Conservation (phyloP, 2,329 filamentous ascomycete species). For the Ilyonectria robusta region DNA sequence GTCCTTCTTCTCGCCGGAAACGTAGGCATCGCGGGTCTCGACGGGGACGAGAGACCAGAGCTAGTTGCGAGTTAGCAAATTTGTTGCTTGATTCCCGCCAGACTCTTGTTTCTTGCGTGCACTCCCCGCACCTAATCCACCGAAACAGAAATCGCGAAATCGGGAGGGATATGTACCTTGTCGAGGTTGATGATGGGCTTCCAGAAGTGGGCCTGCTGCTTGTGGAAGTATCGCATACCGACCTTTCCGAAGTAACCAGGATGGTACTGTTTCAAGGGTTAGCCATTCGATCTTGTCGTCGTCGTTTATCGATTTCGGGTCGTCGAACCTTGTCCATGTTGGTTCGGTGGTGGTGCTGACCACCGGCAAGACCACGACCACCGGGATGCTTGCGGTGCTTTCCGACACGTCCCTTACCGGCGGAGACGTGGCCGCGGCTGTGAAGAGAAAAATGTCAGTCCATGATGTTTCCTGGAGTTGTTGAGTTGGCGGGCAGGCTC, state of each 20-base stretch:
- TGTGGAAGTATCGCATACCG: slow-evolving; percentile 97
- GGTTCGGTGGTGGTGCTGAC: slow-evolving; percentile 86
- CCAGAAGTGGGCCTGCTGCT: slow-evolving; percentile 96
- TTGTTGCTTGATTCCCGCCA: neutral
- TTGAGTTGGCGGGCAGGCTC: slow-evolving; percentile 35
- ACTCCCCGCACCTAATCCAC: slow-evolving; percentile 2
- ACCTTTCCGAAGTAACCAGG: slow-evolving; percentile 99
- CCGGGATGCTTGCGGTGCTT: slow-evolving; percentile 96
- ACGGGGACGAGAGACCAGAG: slow-evolving; percentile 95
- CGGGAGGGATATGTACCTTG: slow-evolving; percentile 74
- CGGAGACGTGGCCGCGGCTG: slow-evolving; percentile 97
- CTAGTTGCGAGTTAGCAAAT: slow-evolving; percentile 63
- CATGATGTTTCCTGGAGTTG: slow-evolving; percentile 35
- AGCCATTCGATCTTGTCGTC: slow-evolving; percentile 41
- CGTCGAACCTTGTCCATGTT: slow-evolving; percentile 83
- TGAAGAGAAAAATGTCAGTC: slow-evolving; percentile 48
- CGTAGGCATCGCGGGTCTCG: slow-evolving; percentile 94
- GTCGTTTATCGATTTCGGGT: slow-evolving; percentile 54
- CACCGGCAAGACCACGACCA: slow-evolving; percentile 94
- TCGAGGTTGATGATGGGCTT: slow-evolving; percentile 99
- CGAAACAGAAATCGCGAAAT: slow-evolving; percentile 28
- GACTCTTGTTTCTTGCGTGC: neutral
- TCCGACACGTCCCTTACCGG: slow-evolving; percentile 97
- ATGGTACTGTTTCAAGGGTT: slow-evolving; percentile 77
- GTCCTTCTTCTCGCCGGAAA: slow-evolving; percentile 84